Evolutionary conservation across 2,329 filamentous ascomycete genomes (phyloP).

Genomic region (Escovopsis sp.): DNA sequence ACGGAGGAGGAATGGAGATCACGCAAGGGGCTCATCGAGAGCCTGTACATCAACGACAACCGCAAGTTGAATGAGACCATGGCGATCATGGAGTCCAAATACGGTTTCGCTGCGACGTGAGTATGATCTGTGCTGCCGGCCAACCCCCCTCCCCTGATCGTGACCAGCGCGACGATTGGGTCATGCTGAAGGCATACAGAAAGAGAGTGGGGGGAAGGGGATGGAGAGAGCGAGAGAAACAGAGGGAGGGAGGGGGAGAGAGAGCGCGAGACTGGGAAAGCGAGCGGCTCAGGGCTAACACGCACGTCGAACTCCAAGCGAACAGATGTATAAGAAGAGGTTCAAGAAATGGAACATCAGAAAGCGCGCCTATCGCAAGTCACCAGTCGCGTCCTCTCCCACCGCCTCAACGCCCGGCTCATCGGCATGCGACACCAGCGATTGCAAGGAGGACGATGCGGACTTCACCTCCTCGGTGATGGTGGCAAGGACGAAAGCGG

Average conservation of each 20-base stretch:
- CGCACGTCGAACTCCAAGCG: conserved; percentile 10
- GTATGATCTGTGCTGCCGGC: conserved; percentile 6
- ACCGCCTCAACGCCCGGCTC: conserved; percentile 4
- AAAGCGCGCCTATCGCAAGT: conserved; percentile 21
- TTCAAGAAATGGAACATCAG: conserved; percentile 24
- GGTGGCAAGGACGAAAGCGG: not conserved
- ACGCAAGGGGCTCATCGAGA: conserved; percentile 18
- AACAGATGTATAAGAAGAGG: conserved; percentile 26
- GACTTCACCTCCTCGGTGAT: conserved; percentile 1
- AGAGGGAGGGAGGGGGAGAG: too few species aligned
- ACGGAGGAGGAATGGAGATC: conserved; percentile 21
- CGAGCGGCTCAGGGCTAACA: not conserved
- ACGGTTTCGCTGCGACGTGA: conserved; percentile 25
- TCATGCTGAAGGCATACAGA: too few species aligned
- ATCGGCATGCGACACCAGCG: not conserved
- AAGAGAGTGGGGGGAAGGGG: not conserved
- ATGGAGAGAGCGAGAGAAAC: not conserved
- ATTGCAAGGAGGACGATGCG: not conserved
- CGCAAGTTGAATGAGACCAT: conserved; percentile 23
- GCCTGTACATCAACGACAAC: conserved; percentile 20
- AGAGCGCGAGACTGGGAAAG: too few species aligned
- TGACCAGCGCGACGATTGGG: too few species aligned
- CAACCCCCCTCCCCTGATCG: too few species aligned
- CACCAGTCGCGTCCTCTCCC: not conserved
- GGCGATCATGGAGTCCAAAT: conserved; percentile 18